Evolutionary conservation across 1,139 yeast species (phyloP), one percentile per base, ranked within the genome.

Genomic region (Sugiyamaella paludigena): DNA sequence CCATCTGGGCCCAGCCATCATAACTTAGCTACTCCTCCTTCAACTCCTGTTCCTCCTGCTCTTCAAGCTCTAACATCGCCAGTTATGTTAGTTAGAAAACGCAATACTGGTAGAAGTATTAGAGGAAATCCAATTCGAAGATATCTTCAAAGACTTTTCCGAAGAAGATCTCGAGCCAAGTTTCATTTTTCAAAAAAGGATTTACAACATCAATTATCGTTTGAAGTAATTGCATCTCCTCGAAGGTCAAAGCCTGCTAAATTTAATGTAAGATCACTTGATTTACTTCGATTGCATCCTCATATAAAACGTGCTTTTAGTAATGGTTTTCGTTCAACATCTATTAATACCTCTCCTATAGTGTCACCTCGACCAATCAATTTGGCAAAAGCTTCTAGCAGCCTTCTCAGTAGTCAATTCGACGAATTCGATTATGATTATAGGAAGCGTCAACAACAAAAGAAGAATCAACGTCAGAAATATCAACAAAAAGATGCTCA

Each of bases 41-140:
- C 38, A n/a, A 11, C 48, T 24, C 37, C 24, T n/a, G 29, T 36
- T 27, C 36, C 30, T 8, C 19, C 13, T n/a, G 12, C 33, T 8
- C 26, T 26, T 9, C 28, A 31, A 4, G 8, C 10, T 13, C 32
- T 11, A 31, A 31, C 26, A 12, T 42, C 51, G 12, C 57, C 59
- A 7, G 58, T 56, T 24, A 51, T 59, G 52, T 54, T 59, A 19
- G 59, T 59, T 27, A 47, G 66, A 27, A 53, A 54, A 39, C 48
- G 56, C 30, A 52, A 64, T 7, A 43, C 49, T 10, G 45, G 55
- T n/a, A 40, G 59, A 11, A 45, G 55, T 30, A 33, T 47, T 15
- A 47, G 58, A 11, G 56, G 56, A 2, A 51, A 60, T 2, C 61
- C 61, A 1, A 44, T 62, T 7, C 52, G 58, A 2, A 47, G 57